Evolutionary conservation across 257 asterid species (phyloP).

Genomic region (Jaltomata sinuosa): DNA sequence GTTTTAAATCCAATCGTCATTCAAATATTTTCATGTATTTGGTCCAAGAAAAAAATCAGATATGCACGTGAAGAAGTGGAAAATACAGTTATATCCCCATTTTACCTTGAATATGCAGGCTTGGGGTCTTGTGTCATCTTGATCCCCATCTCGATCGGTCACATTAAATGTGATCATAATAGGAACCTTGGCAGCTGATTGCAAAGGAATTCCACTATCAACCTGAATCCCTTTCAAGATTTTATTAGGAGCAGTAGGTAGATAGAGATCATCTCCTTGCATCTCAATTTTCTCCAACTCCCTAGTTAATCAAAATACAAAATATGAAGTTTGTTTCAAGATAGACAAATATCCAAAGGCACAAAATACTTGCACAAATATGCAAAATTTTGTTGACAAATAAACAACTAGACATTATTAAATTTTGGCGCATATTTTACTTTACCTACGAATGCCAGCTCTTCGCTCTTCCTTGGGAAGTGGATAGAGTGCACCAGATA

Average conservation of each 20-base stretch:
- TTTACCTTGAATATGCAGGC: slow-evolving; percentile 96
- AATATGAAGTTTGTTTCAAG: neutral
- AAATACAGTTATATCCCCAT: neutral
- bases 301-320: slow-evolving; percentile 24
- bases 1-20: neutral
- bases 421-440: neutral
- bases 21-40: neutral
- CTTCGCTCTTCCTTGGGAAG: slow-evolving; percentile 90
- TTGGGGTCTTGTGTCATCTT: slow-evolving; percentile 68
- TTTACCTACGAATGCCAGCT: slow-evolving; percentile 87
- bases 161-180: slow-evolving; percentile 96
- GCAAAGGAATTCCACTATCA: slow-evolving; percentile 94
- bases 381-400: neutral
- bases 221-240: slow-evolving; percentile 79
- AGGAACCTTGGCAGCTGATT: slow-evolving; percentile 98
- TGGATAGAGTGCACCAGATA: slow-evolving; percentile 88
- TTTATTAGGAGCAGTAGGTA: slow-evolving; percentile 87
- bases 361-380: neutral
- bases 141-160: slow-evolving; percentile 77
- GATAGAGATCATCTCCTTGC: slow-evolving; percentile 86
- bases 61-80: neutral
- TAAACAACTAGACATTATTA: neutral
- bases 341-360: neutral
- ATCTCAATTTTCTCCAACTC: slow-evolving; percentile 85
- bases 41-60: neutral